Evolutionary conservation across 2,329 filamentous ascomycete species (phyloP), one percentile per base, ranked within the genome.

Genomic region (Aspergillus versicolor): DNA sequence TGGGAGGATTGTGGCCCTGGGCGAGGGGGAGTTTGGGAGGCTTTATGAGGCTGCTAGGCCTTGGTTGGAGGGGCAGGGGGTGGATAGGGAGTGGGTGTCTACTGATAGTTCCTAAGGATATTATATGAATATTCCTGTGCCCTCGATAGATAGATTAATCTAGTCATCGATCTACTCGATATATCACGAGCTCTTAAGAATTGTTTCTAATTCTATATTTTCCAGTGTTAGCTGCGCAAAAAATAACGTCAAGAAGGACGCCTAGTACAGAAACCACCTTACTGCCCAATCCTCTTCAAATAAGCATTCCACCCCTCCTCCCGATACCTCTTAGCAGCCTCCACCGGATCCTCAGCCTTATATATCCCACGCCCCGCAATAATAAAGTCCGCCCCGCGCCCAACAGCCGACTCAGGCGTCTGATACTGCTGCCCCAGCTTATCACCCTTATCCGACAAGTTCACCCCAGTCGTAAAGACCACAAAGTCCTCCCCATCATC

Each of bases 381-480:
- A 43, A 80, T 78, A 57, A 80, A 80, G 61, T 80, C 77, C 12
- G 77, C 77, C 7, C 77, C 77, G 12, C 77, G 70, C 9, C 66
- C 74, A 62, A 79, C 70, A 0, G 77, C 77, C 38, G 74, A 76
- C 57, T 70, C 71, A 8, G 77, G 77, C 3, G 77, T 79, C 66
- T 79, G 76, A 58, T 80, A 80, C 65, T 80, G 77, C 65, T 80
- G 77, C 2, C 77, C 77, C 22, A 80, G 64, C 56, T 77, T 73
- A 64, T 80, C 77, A 2, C 77, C 77, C 64, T 77, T 78, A 7
- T 74, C 76, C 8, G 75, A 74, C 12, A 79, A 68, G 59, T 79
- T 79, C 49, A 80, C 75, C 6, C 77, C 77, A 0, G 77, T 80
- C 7, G 77, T 80, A 64, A 80, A 80, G 6, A 80, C 74, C 3